Evolutionary conservation across 257 asterid species (phyloP).

Genomic region (Haberlea rhodopensis): DNA sequence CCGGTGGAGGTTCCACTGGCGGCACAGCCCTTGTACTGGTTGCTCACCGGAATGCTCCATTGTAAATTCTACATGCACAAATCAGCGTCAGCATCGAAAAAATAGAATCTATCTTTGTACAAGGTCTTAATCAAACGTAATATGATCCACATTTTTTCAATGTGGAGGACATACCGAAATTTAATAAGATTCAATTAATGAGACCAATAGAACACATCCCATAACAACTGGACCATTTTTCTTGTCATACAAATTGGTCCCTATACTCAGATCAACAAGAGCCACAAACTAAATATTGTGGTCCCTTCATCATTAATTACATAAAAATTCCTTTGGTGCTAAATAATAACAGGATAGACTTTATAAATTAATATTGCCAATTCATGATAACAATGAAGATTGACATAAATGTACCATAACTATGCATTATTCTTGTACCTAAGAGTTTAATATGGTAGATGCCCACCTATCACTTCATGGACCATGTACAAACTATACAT

Average conservation of each 20-base stretch:
- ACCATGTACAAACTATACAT: constrained; percentile 21
- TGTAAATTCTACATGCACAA: constrained; percentile 47
- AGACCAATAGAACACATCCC: constrained; percentile 22
- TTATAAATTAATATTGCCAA: constrained; percentile 9
- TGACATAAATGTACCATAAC: constrained; percentile 23
- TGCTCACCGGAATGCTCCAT: constrained; percentile 39
- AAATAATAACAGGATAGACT: constrained; percentile 14
- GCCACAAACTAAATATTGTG: constrained; percentile 20
- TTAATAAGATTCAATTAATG: constrained; percentile 24
- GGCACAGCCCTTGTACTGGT: constrained; percentile 50
- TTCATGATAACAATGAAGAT: constrained; percentile 20
- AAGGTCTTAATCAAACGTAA: not conserved
- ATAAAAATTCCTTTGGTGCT: not conserved
- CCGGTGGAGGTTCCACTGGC: constrained; percentile 31
- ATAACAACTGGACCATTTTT: constrained; percentile 34
- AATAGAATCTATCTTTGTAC: not conserved
- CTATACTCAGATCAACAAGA: constrained; percentile 20
- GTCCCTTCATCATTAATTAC: constrained; percentile 23
- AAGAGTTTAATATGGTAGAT: constrained; percentile 21
- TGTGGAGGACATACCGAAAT: not conserved
- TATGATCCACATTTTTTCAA: not conserved
- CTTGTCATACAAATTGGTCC: constrained; percentile 20
- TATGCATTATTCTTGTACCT: constrained; percentile 28
- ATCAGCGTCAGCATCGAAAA: not conserved
- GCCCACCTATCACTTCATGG: constrained; percentile 24